Percentiles rank a stretch among this genome's conserved stretches.
These are phyloP conservation scores for Ascocoryne sarcoides DNA, from an alignment of 2,329 filamentous ascomycete species.

Conservation along the genomic window DNA sequence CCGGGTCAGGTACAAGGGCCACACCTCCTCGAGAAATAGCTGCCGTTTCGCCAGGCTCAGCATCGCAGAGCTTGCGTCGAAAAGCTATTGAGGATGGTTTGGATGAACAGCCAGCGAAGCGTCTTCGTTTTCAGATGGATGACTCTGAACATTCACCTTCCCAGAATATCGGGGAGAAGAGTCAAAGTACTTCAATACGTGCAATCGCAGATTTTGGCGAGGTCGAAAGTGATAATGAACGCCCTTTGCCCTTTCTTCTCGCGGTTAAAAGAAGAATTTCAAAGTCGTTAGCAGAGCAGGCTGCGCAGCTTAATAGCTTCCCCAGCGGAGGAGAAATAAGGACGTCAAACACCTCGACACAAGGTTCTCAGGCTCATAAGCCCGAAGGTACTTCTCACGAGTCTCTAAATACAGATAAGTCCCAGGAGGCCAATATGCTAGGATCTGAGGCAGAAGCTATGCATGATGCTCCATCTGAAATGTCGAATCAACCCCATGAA, in stretches of 20 bases:
- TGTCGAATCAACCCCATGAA: too few species aligned
- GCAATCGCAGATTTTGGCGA: background rate
- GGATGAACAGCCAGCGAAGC: slow-evolving; percentile 11
- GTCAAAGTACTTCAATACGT: background rate
- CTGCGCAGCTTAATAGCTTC: too few species aligned
- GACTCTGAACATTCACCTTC: slow-evolving; percentile 2
- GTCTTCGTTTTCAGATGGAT: slow-evolving; percentile 9
- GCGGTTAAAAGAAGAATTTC: background rate
- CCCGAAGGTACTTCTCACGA: too few species aligned
- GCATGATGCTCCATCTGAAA: too few species aligned
- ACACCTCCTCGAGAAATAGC: slow-evolving; percentile 4
- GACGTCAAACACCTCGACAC: too few species aligned
- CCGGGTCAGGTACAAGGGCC: background rate
- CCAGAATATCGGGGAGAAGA: background rate
- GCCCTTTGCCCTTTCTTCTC: background rate
- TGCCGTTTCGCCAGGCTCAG: slow-evolving; percentile 12
- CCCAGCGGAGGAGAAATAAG: too few species aligned
- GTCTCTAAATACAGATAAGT: too few species aligned
- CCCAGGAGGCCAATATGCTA: background rate
- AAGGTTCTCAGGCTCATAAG: too few species aligned
- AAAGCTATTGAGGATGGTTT: slow-evolving; percentile 14
- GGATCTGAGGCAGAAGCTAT: background rate
- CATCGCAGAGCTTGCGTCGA: slow-evolving; percentile 14
- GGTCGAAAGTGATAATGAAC: background rate
- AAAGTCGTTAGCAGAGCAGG: background rate